Evolutionary conservation across 306 rosid genomes (phyloP).

Genomic region (Prosopis cineraria): DNA sequence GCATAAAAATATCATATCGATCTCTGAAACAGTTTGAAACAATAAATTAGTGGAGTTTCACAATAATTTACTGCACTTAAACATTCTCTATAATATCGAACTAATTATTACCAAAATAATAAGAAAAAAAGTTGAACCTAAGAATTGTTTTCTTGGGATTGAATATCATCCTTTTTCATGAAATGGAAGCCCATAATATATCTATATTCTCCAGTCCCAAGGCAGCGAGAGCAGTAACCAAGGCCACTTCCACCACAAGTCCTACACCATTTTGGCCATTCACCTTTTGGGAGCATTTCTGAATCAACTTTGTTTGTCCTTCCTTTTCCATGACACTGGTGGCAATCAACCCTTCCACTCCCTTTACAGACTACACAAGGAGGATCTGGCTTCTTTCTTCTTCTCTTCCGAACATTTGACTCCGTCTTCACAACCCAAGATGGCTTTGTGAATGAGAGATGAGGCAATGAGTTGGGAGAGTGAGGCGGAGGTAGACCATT

Average conservation of each 20-base stretch:
- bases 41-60: slow-evolving; percentile 22
- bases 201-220: slow-evolving; percentile 90
- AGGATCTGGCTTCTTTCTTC: slow-evolving; percentile 70
- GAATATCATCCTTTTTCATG: slow-evolving; percentile 53
- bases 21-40: slow-evolving; percentile 23
- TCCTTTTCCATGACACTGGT: slow-evolving; percentile 71
- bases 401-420: slow-evolving; percentile 76
- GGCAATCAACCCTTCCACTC: slow-evolving; percentile 77
- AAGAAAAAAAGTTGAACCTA: slow-evolving; percentile 21
- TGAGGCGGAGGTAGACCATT: slow-evolving; percentile 59
- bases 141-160: slow-evolving; percentile 35
- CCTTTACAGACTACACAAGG: slow-evolving; percentile 79
- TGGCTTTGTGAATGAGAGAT: slow-evolving; percentile 63
- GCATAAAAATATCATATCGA: slow-evolving; percentile 25
- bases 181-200: slow-evolving; percentile 82
- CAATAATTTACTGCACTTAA: not conserved
- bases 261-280: slow-evolving; percentile 96
- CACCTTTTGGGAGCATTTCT: slow-evolving; percentile 86
- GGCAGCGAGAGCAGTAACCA: slow-evolving; percentile 78
- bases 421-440: slow-evolving; percentile 84
- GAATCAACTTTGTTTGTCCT: slow-evolving; percentile 68
- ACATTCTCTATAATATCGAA: slow-evolving; percentile 26
- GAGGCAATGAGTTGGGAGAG: slow-evolving; percentile 43
- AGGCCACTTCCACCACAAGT: slow-evolving; percentile 91
- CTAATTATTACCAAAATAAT: slow-evolving; percentile 14